These are phyloP conservation scores for Acacia melanoxylon DNA, from an alignment of 306 rosid species.

Conservation along the genomic window DNA sequence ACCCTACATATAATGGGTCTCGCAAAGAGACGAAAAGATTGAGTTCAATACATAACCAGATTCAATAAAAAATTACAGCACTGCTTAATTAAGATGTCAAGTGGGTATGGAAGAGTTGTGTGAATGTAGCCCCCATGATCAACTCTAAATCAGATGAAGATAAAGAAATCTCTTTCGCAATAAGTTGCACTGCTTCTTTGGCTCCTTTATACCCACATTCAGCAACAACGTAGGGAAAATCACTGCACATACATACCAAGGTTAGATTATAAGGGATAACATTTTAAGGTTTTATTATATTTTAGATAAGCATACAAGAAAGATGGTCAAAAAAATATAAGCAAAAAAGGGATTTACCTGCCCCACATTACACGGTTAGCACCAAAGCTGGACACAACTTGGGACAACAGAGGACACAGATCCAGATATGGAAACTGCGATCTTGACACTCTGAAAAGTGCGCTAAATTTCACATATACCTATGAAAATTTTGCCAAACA, in stretches of 20 bases:
- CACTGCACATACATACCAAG: constrained; percentile 49
- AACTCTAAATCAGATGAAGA: constrained; percentile 68
- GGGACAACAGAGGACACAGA: constrained; percentile 53
- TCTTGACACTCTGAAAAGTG: constrained; percentile 85
- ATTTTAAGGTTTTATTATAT: not conserved
- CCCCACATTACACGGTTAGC: constrained; percentile 92
- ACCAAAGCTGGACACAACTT: constrained; percentile 68
- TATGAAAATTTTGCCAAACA: constrained; percentile 28
- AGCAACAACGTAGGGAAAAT: constrained; percentile 75
- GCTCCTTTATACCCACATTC: constrained; percentile 85
- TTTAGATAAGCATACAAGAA: not conserved
- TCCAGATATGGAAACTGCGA: constrained; percentile 66
- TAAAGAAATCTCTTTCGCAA: constrained; percentile 49
- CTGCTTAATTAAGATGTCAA: constrained; percentile 18
- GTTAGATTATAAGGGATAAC: not conserved
- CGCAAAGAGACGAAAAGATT: not conserved
- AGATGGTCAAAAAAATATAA: too few relatives aligned
- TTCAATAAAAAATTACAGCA: not conserved
- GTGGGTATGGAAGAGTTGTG: constrained; percentile 54
- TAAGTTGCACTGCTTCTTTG: constrained; percentile 57
- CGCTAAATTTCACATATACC: constrained; percentile 88
- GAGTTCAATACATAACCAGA: not conserved
- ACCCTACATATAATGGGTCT: not conserved
- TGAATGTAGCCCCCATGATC: constrained; percentile 71
- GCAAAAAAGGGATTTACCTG: constrained; percentile 43